phyloP scores from a whole-genome alignment of 257 asterid species.

The Solanum medicagineum region DNA sequence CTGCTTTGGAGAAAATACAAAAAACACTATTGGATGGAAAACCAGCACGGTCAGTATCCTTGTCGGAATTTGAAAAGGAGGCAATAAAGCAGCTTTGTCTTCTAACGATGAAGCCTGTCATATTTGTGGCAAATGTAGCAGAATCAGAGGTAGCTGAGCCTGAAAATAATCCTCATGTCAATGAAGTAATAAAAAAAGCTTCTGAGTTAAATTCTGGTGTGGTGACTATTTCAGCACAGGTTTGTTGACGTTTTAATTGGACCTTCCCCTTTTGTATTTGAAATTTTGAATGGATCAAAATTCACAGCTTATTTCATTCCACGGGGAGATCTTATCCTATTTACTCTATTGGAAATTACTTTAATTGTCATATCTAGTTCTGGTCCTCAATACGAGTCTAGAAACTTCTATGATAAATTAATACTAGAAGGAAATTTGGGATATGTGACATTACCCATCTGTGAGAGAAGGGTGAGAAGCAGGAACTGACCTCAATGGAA shows the following conservation, averaged over 20 bases:
- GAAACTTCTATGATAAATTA: background rate
- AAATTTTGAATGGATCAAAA: background rate
- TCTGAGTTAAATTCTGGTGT: conserved; percentile 75
- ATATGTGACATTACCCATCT: background rate
- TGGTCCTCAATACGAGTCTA: background rate
- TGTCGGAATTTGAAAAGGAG: conserved; percentile 66
- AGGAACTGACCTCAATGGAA: background rate
- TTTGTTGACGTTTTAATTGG: conserved; percentile 16
- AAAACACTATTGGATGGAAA: conserved; percentile 81
- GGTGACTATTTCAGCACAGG: conserved; percentile 96
- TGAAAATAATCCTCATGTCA: conserved; percentile 54
- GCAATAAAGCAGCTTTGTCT: conserved; percentile 80
- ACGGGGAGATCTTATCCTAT: background rate
- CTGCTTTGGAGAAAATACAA: conserved; percentile 70
- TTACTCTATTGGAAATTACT: background rate
- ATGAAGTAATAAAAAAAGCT: conserved; percentile 68
- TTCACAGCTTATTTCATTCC: background rate
- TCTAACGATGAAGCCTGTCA: conserved; percentile 93
- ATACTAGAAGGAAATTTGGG: background rate
- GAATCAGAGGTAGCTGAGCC: conserved; percentile 91
- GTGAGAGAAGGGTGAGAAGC: background rate
- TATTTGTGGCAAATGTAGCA: conserved; percentile 90
- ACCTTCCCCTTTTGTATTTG: background rate
- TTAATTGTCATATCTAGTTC: background rate
- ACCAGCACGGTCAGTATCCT: conserved; percentile 86